Conservation (phyloP, 2,329 filamentous ascomycete species). For the Aspergillus sergii region DNA sequence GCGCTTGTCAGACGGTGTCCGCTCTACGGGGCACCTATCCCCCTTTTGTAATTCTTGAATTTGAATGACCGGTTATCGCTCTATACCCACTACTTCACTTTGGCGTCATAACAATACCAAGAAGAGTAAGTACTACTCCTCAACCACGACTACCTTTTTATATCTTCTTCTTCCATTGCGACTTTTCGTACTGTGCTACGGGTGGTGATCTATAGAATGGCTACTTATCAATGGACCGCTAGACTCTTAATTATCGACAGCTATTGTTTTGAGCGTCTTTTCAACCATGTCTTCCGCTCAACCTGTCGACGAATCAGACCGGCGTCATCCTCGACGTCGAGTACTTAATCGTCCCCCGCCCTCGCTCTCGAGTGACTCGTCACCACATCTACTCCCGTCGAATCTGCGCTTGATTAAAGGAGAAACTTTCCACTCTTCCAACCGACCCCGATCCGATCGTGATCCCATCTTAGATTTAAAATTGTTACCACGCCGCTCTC, state of each 20-base stretch:
- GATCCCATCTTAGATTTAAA: constrained; percentile 48
- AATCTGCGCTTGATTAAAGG: constrained; percentile 66
- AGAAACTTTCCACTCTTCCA: constrained; percentile 61
- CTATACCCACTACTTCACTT: background rate
- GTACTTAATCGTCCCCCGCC: constrained; percentile 20
- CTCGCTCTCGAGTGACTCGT: constrained; percentile 21
- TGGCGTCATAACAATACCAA: background rate
- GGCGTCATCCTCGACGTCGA: constrained; percentile 39
- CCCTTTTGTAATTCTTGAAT: background rate
- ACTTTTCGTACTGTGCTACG: background rate
- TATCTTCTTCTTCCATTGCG: background rate
- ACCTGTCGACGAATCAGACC: constrained; percentile 21
- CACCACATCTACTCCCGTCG: constrained; percentile 30
- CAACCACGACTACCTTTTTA: background rate
- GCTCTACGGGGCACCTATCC: constrained; percentile 4
- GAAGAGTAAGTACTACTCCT: background rate
- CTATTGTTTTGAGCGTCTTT: background rate
- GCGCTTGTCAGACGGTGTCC: background rate
- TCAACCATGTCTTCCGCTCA: constrained; percentile 34
- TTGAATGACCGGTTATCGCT: background rate
- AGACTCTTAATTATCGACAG: background rate
- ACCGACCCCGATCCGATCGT: constrained; percentile 41
- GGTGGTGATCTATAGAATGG: background rate
- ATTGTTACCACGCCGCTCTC: constrained; percentile 64
- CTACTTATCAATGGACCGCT: background rate